Evolutionary conservation across 2,329 filamentous ascomycete species (phyloP), one percentile per base, ranked within the genome.

Genomic region (Mollisiaceae sp.): DNA sequence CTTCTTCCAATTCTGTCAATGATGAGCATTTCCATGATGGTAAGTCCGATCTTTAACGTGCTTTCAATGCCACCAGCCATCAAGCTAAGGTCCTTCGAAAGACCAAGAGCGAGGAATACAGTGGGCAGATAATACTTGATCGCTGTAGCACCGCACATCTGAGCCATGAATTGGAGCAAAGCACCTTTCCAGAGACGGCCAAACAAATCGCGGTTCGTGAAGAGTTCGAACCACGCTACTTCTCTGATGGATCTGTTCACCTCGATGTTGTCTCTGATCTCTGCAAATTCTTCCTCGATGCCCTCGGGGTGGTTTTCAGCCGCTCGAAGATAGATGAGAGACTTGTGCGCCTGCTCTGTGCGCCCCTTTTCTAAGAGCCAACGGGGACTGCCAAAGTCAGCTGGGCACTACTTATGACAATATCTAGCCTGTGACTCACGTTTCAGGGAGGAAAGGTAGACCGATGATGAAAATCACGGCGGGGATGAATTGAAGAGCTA

Each of bases 91-190:
- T 82, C 79, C 6, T 79, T 80, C 43, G 77, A 76, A 1, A 87
- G 74, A 0, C 86, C 85, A 1, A 87, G 75, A 2, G 80, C 80
- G 60, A 78, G 74, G 65, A 87, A 82, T 9, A 86, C 81, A 0
- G 80, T 81, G 0, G 85, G 85, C 0, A 87, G 78, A 69, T 87
- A 87, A 69, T 87, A 87, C 70, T 87, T 87, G 79, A 87, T 86
- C 2, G 84, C 84, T 0, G 84, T 84, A 15, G 84, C 84, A 22
- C 85, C 85, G 68, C 83, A 86, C 82, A 87, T 84, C 69, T 86
- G 84, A 0, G 83, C 82, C 82, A 87, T 84, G 74, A 87, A 87
- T 72, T 87, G 85, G 5, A 87, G 77, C 1, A 86, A 75, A 0
- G 83, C 80, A 1, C 84, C 84, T 20, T 85, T 80, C 86, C 85